Base-by-base conservation (phyloP, 768 basidiomycete genomes). In the Rhodotorula paludigena region DNA sequence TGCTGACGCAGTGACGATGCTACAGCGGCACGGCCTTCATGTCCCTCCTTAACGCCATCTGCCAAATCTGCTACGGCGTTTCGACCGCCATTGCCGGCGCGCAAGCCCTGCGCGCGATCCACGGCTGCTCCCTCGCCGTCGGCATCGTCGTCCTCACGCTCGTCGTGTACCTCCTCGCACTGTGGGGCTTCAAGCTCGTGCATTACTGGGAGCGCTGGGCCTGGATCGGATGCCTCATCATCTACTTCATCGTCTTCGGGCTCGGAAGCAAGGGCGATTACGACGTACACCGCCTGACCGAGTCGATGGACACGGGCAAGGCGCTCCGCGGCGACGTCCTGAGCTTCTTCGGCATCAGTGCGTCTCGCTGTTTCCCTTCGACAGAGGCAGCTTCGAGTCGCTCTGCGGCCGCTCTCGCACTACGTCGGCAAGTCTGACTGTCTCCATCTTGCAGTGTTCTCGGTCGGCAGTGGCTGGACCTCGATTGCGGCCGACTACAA, bases 131-230 rank as follows among this genome's bases (percentile, higher is more conserved):
- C 0, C 79, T 84, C 20, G 78, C 81, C 21, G 83, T 79, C 6
- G 83, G 83, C 41, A 80, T 85, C 61, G 79, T 83, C 59, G 81
- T 85, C 44, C 72, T 77, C 18, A 70, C 75, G 5, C 56, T 76
- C 42, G 49, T 71, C 53, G 67, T 74, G 25, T 36, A 75, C 18
- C 57, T 72, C 21, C 47, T 76, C 32, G 73, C 72, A 62, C 63
- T 77, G 32, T 69, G 69, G 18, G 75, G 76, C 2, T 76, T 74
- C 59, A 53, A 42, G 14, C 54, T 45, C 56, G 78, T 84, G 25
- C 82, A 83, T 64, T 65, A 78, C 62, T 85, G 82, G 73, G 84
- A 85, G 66, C 81, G 84, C 21, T 85, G 84, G 65, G 82, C 83
- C 4, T 85, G 85, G 85, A 81, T 83, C 10, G 72, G 80, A 35